Evolutionary conservation across 148 eudicot species (phyloP).

Genomic region (Linanthus parryae): DNA sequence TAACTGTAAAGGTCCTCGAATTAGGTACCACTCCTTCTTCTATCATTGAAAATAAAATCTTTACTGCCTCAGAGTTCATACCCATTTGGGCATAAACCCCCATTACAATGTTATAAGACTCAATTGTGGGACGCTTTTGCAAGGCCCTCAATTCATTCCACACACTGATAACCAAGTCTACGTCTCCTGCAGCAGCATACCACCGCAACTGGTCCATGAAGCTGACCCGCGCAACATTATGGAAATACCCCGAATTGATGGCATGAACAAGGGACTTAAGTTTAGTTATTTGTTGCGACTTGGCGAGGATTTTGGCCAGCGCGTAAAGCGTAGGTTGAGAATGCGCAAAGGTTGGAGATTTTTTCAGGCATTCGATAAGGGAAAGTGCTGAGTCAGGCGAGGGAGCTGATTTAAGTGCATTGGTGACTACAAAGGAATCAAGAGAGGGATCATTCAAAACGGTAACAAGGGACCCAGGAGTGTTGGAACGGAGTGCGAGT

Average conservation of each 20-base stretch:
- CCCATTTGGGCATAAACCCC: constrained; percentile 45
- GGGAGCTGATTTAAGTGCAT: constrained; percentile 81
- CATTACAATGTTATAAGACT: constrained; percentile 76
- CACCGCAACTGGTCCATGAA: constrained; percentile 63
- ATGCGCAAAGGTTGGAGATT: constrained; percentile 55
- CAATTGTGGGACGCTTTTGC: constrained; percentile 42
- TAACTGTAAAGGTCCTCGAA: constrained; percentile 68
- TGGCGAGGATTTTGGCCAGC: constrained; percentile 70
- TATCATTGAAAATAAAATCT: constrained; percentile 44
- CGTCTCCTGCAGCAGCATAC: constrained; percentile 66
- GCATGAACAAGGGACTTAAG: constrained; percentile 58
- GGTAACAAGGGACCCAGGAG: constrained; percentile 33
- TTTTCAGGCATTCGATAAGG: constrained; percentile 52
- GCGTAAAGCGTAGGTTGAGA: constrained; percentile 63
- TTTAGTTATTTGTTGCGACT: constrained; percentile 40
- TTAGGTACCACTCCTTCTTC: constrained; percentile 71
- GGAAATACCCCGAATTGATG: constrained; percentile 59
- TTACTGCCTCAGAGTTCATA: constrained; percentile 57
- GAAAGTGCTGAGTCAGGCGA: constrained; percentile 73
- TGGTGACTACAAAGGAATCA: constrained; percentile 79
- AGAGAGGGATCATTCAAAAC: constrained; percentile 46
- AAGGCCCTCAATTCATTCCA: constrained; percentile 59
- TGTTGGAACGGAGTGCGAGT: constrained; percentile 44
- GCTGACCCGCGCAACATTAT: constrained; percentile 48
- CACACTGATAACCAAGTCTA: constrained; percentile 46